A percentile compares a stretch with the other conserved stretches of the same genome.
Conservation (phyloP, 1,284 basidiomycete species). For the Sphagnurus paluster region DNA sequence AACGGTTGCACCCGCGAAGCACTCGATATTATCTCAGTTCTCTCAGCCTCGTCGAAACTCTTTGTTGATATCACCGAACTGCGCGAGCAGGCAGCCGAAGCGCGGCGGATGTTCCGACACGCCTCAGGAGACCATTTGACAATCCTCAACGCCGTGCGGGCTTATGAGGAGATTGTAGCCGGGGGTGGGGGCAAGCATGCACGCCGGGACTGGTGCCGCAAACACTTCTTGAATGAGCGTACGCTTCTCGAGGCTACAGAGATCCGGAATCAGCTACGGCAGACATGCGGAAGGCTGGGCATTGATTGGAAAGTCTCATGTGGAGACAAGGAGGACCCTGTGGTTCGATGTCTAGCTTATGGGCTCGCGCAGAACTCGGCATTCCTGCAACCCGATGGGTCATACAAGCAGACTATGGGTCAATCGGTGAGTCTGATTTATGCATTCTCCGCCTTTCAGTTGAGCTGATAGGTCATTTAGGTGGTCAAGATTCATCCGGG, state of each 20-base stretch:
- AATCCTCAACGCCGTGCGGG: slow-evolving; percentile 80
- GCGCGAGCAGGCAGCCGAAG: slow-evolving; percentile 69
- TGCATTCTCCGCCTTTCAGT: not conserved
- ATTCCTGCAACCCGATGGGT: slow-evolving; percentile 78
- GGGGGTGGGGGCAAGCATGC: slow-evolving; percentile 42
- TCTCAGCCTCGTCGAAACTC: slow-evolving; percentile 75
- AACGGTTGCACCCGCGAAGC: slow-evolving; percentile 73
- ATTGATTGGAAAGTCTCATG: slow-evolving; percentile 62
- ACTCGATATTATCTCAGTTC: slow-evolving; percentile 77
- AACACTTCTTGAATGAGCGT: slow-evolving; percentile 84
- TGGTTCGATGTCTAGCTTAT: slow-evolving; percentile 67
- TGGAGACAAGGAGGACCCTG: slow-evolving; percentile 56
- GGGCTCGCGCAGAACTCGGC: slow-evolving; percentile 86
- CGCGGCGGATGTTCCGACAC: slow-evolving; percentile 79
- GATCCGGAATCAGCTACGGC: slow-evolving; percentile 80
- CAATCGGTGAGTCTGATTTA: slow-evolving; percentile 56
- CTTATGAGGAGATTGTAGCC: slow-evolving; percentile 60
- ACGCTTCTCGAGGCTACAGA: slow-evolving; percentile 82
- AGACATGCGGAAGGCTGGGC: slow-evolving; percentile 60
- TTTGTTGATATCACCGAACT: slow-evolving; percentile 73
- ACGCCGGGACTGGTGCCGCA: slow-evolving; percentile 77
- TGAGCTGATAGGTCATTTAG: slow-evolving; percentile 35
- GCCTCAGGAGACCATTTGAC: slow-evolving; percentile 91
- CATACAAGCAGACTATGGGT: slow-evolving; percentile 83
- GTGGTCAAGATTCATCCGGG: slow-evolving; percentile 87